Conservation (phyloP, 2,329 filamentous ascomycete genomes). For the Cryphonectria radicalis region DNA sequence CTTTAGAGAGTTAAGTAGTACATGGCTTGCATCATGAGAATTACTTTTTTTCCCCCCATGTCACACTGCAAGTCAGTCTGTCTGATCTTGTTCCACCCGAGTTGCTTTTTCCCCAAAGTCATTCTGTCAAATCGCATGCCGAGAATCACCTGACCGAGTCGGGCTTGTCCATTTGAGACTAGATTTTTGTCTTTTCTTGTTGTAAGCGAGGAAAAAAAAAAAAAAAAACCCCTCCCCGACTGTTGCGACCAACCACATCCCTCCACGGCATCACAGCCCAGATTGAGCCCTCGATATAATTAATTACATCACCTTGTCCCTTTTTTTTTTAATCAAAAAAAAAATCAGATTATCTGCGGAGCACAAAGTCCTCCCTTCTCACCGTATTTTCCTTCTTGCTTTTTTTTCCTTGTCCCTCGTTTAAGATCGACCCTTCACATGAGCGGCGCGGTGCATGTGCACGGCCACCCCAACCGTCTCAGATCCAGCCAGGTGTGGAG, state of each 20-base stretch:
- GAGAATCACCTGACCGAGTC: too few species aligned
- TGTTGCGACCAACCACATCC: neutral
- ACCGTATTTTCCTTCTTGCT: neutral
- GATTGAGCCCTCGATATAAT: neutral
- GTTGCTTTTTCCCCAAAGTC: neutral
- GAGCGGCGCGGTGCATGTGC: neutral
- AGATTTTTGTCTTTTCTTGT: too few species aligned
- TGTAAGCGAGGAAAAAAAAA: neutral
- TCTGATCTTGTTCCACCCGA: too few species aligned
- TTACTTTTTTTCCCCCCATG: too few species aligned
- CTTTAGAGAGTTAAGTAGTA: too few species aligned
- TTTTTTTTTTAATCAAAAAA: too few species aligned
- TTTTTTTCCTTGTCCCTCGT: neutral
- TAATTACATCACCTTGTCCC: neutral
- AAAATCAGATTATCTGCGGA: neutral
- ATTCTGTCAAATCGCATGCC: neutral
- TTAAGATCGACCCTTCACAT: neutral
- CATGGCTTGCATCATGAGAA: too few species aligned
- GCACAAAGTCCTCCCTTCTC: neutral
- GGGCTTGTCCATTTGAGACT: too few species aligned
- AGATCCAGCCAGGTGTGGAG: too few species aligned
- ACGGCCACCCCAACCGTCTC: neutral
- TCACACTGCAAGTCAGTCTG: too few species aligned
- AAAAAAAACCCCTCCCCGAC: neutral
- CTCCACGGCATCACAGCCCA: neutral